Base-by-base conservation (phyloP, 345 rosid genomes). In the Lenwebbia sp. region DNA sequence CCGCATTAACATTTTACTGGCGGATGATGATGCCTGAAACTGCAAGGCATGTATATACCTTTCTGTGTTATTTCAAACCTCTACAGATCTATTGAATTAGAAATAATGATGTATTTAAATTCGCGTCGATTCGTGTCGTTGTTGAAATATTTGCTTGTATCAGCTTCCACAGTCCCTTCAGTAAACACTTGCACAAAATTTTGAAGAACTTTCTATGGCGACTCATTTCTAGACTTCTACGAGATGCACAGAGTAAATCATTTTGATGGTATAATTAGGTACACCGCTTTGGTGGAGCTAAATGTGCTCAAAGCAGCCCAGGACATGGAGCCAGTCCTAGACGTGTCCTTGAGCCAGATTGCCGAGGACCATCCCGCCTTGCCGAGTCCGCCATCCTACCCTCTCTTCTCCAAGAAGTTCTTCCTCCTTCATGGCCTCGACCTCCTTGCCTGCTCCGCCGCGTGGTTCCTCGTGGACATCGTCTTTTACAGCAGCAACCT, bases 21-120 rank as follows among this genome's bases (percentile, higher is more conserved):
- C 92, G 97, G 15, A 92, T 93, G 95, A 88, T 89, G 86, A 93
- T 94, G 97, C 97, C 97, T 21, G 97, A 94, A 92, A 92, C 97
- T 37, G 95, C 97, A 55, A 90, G 95, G 96, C 92, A 88, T 19
- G 8, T 1, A 6, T 21, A 54, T 54, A 54, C 8, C 56, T 54
- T 54, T 54, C 56, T 54, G 22, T 19, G 56, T 19, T 19, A 5
- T 14, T 14, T 52, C 19, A 52, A 52, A 52, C 19, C 54, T 14
- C 17, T 5, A 52, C 23, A 54, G 5, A 19, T 19, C 8, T 7
- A 7, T 7, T 7, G 56, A 54, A 54, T 19, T 54, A 19, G 23
- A 54, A 54, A 54, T 54, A 19, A 21, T 54, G 56, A 6, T 6
- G 8, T 54, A 14, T 19, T 54, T 6, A 54, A 54, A 54, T 54